These are phyloP conservation scores for Toxicodendron radicans DNA, from an alignment of 345 rosid genomes.

Conservation along the genomic window DNA sequence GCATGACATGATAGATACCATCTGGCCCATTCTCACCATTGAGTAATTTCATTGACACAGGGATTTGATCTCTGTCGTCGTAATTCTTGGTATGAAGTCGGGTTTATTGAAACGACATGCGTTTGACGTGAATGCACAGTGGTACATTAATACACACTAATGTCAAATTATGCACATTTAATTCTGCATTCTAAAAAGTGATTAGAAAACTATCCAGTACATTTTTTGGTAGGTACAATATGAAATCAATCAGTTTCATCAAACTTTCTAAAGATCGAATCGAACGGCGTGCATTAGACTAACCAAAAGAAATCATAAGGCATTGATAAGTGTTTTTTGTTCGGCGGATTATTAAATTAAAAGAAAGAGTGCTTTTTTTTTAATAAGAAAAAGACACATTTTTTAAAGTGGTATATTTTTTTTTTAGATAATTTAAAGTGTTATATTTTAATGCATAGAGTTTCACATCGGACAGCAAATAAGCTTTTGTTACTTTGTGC, in stretches of 20 bases:
- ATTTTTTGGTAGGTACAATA: too few species aligned
- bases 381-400: conserved; percentile 22
- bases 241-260: too few species aligned
- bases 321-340: not conserved
- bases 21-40: too few species aligned
- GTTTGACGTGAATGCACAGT: too few species aligned
- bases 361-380: conserved; percentile 13
- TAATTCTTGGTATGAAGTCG: too few species aligned
- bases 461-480: conserved; percentile 50
- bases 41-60: too few species aligned
- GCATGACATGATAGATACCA: too few species aligned
- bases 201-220: too few species aligned
- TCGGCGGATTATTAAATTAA: conserved; percentile 14
- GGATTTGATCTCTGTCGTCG: too few species aligned
- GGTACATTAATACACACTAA: not conserved
- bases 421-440: too few species aligned
- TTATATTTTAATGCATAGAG: conserved; percentile 48
- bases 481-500: conserved; percentile 38
- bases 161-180: not conserved
- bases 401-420: conserved; percentile 15
- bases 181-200: not conserved
- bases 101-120: not conserved
- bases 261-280: conserved; percentile 3
- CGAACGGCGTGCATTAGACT: conserved; percentile 14
- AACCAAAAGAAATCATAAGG: too few species aligned